Evolutionary conservation across 768 basidiomycete genomes (phyloP), one percentile per base, ranked within the genome.

Genomic region (Trametes gibbosa): DNA sequence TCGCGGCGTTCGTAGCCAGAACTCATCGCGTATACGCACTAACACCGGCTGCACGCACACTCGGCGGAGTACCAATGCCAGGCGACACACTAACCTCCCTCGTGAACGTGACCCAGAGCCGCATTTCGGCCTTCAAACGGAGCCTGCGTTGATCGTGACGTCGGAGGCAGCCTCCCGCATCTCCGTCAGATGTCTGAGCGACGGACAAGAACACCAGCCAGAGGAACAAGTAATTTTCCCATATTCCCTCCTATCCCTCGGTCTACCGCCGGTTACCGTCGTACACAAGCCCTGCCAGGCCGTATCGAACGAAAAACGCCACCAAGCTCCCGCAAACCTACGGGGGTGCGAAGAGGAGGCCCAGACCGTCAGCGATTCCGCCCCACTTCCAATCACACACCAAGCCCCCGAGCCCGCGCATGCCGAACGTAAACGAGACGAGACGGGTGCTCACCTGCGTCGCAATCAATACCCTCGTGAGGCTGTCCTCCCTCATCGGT

Each of bases 231-330:
- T 3, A 19, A 48, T 32, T 24, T 17, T 10, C 24, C 25, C 32
- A 45, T 14, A n/a, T 8, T 24, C 17, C 27, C 50, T 17, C 24
- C 25, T 6, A 27, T 32, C 10, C 29, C 29, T 32, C 40, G 5
- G 29, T 35, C 73, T 77, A 94, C 69, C 92, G 77, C 70, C 95
- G 80, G 75, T 94, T 92, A 10, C 92, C 94, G 68, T 96, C 95
- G 70, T 97, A 99, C 43, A 97, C 81, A 54, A 96, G 78, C 47
- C 89, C 83, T 3, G 93, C 94, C 13, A 95, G 79, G 9, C 95
- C 95, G 66, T 99, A 98, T 65, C 96, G 80, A 32, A 98, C 82
- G 21, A 81, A 76, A 71, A 98, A 98, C 8, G 92, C 97, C 10
- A 90, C 53, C 4, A 83, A 66, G 72, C 93, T 97, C 45, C 95